Percentiles rank a stretch among this genome's conserved stretches.
phyloP scores from a whole-genome alignment of 495 filamentous ascomycete species.

The Podospora conica region DNA sequence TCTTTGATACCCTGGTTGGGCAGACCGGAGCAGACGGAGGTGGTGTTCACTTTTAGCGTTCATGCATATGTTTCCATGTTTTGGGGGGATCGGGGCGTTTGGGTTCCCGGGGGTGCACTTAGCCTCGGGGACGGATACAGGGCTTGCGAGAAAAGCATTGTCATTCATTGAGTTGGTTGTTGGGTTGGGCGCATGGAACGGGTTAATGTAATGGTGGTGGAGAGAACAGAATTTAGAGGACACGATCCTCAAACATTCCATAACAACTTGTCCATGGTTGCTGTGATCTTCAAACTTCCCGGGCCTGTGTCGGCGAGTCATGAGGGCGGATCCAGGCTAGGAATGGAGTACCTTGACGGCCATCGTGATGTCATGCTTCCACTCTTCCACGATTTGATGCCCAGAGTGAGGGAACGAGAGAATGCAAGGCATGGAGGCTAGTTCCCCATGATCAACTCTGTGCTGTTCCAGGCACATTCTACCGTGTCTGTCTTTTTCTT shows the following conservation, averaged over 20 bases:
- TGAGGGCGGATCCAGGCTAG: not conserved
- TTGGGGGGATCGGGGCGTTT: not conserved
- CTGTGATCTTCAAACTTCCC: no score
- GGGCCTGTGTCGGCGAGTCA: no score
- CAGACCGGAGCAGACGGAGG: not conserved
- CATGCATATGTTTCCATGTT: not conserved
- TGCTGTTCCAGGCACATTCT: no score
- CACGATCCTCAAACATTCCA: not conserved
- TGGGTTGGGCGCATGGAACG: not conserved
- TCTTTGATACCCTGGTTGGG: slow-evolving; percentile 1
- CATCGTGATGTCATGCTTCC: not conserved
- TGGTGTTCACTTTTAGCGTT: not conserved
- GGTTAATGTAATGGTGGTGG: not conserved
- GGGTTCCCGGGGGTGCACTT: not conserved
- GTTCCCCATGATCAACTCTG: no score
- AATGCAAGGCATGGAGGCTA: not conserved
- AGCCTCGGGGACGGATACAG: not conserved
- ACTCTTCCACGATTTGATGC: not conserved
- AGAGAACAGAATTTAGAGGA: not conserved
- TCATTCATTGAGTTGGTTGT: not conserved
- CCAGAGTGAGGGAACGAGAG: not conserved
- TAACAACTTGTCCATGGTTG: not conserved
- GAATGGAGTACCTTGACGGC: not conserved
- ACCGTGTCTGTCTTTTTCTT: no score
- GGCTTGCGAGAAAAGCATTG: not conserved